Percentiles rank a stretch among this genome's conserved stretches.
These are phyloP conservation scores for Pseudomicrostroma phylloplanum DNA, from an alignment of 1,284 basidiomycete species.

Conservation along the genomic window DNA sequence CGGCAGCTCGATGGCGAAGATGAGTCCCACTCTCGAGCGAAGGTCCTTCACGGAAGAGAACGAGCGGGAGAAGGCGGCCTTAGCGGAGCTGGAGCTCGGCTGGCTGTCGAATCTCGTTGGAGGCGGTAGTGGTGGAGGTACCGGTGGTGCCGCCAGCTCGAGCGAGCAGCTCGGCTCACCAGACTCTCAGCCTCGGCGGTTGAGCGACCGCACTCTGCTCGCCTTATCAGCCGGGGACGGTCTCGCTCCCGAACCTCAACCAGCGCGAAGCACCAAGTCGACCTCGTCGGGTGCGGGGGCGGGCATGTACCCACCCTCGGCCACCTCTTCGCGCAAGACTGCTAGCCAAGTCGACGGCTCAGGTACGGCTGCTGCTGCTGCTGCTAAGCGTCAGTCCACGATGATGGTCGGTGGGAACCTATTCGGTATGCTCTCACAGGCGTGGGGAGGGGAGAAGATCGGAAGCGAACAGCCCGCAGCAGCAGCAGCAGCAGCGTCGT, in stretches of 20 bases:
- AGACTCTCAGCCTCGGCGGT: neutral
- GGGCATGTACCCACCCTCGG: neutral
- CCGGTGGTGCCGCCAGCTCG: neutral
- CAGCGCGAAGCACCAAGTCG: neutral
- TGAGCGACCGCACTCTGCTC: neutral
- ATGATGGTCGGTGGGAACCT: neutral
- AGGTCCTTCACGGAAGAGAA: neutral
- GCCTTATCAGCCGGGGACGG: neutral
- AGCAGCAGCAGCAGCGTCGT: too few species aligned
- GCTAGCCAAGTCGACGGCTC: neutral
- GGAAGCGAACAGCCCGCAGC: too few species aligned
- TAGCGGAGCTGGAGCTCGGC: slow-evolving; percentile 1
- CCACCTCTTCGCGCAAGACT: neutral
- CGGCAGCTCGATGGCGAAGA: neutral
- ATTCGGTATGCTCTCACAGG: neutral
- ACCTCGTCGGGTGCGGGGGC: too few species aligned
- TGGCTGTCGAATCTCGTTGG: neutral
- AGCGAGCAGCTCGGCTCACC: neutral
- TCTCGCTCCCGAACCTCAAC: neutral
- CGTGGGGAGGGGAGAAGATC: neutral
- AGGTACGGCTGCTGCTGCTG: neutral
- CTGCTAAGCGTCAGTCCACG: neutral
- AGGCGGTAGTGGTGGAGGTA: neutral
- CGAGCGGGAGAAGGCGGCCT: neutral
- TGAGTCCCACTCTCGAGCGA: neutral